Base-by-base conservation (phyloP, 1,284 basidiomycete species). In the Chalciporus piperatoides region DNA sequence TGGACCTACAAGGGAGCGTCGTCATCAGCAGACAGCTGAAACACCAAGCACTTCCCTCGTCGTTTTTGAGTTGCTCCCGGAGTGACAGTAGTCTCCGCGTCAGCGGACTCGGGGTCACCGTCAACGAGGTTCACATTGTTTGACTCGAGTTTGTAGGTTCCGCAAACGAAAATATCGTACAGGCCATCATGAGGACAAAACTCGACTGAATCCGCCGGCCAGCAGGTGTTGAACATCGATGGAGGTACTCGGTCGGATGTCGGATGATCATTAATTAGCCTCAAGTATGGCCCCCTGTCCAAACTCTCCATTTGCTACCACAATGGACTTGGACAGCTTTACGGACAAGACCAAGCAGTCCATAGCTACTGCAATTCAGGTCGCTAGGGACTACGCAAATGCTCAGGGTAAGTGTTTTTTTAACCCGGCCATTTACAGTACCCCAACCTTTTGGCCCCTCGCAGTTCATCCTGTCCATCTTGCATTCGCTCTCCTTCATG, bases 151-250 rank as follows among this genome's bases (percentile, higher is more conserved):
- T 91, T 85, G 68, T 97, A 97, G 0, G 94, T 96, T 15, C 93
- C 93, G 61, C 91, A 92, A 1, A 84, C 85, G 55, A 97, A 79
- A n/a, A 93, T 69, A 57, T 84, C 71, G 12, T 74, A 69, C 37
- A 74, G 74, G 35, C 71, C 70, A 14, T 74, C 72, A 52, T 79
- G 77, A 11, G 92, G 92, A 60, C 91, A 94, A 65, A 92, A 96
- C 62, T 97, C 94, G 50, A 92, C 78, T 14, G 87, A 82, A 68
- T 95, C 92, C n/a, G 93, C 93, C 7, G 92, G 92, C 63, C 81
- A 87, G 12, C 73, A 69, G 0, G 93, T 96, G 67, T 93, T 84
- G 59, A 84, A 73, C 53, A 48, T 3, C 15, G 40, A 14, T 23
- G 46, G 56, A 54, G 40, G 28, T 19, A 33, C 28, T 8, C n/a